phyloP scores from a whole-genome alignment of 1,284 basidiomycete genomes.

The Naganishia liquefaciens region DNA sequence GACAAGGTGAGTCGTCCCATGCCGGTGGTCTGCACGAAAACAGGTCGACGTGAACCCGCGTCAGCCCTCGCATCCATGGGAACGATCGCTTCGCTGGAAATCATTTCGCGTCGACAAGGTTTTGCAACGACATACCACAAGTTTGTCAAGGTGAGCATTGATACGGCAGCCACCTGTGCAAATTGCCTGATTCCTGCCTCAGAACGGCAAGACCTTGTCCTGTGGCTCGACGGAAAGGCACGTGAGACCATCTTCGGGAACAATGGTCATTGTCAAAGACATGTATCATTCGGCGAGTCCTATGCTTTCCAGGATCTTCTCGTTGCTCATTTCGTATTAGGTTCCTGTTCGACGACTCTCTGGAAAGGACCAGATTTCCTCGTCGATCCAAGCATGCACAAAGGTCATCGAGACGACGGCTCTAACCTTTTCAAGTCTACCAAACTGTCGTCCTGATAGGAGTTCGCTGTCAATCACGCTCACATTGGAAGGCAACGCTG shows the following conservation, averaged over 20 bases:
- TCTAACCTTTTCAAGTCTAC: conserved; percentile 59
- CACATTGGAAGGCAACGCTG: conserved; percentile 61
- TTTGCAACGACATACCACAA: conserved; percentile 68
- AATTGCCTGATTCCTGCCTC: neutral
- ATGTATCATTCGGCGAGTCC: conserved; percentile 19
- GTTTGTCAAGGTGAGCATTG: conserved; percentile 66
- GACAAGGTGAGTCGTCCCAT: conserved; percentile 66
- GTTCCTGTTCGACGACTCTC: conserved; percentile 1
- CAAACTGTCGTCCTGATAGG: neutral
- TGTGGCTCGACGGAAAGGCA: neutral
- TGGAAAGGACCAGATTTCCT: neutral
- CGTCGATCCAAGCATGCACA: conserved; percentile 57
- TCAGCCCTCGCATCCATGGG: conserved; percentile 79
- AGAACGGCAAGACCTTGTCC: conserved; percentile 17
- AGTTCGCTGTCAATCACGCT: conserved; percentile 64
- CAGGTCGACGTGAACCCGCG: conserved; percentile 1
- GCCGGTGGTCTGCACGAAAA: neutral
- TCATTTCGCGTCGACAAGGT: conserved; percentile 66
- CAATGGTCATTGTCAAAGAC: conserved; percentile 15
- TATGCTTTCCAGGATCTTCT: neutral
- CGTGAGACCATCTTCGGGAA: conserved; percentile 7
- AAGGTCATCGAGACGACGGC: conserved; percentile 71
- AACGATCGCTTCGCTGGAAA: conserved; percentile 62
- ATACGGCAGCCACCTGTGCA: neutral
- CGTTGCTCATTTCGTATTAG: neutral